A percentile compares a stretch with the other conserved stretches of the same genome.
Evolutionary conservation across 2,329 filamentous ascomycete genomes (phyloP).

Genomic region (Chrysoporthe austroafricana): DNA sequence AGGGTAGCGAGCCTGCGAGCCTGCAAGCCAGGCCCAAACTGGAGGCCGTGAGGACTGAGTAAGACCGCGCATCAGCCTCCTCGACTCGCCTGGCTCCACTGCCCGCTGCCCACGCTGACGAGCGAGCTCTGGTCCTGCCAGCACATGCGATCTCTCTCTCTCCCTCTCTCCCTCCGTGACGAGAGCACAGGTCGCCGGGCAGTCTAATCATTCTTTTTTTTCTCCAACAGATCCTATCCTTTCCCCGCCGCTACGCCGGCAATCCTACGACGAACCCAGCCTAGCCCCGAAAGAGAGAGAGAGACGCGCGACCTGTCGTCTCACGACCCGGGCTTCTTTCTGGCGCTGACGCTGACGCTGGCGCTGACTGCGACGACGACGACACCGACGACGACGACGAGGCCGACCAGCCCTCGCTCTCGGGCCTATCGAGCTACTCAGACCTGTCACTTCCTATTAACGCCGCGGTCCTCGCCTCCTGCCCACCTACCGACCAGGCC

Average conservation of each 20-base stretch:
- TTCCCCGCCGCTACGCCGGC: neutral
- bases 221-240: neutral
- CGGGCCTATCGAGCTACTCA: too few relatives aligned
- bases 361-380: conserved; percentile 7
- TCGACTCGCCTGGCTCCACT: neutral
- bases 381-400: neutral
- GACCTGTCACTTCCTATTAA: neutral
- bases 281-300: neutral
- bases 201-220: neutral
- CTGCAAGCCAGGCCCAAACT: too few relatives aligned
- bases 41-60: neutral
- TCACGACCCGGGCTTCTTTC: neutral
- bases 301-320: neutral
- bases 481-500: neutral
- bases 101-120: neutral
- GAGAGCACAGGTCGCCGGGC: neutral
- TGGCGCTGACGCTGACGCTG: conserved; percentile 7
- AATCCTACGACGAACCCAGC: neutral
- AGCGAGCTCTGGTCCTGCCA: neutral
- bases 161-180: neutral
- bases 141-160: neutral
- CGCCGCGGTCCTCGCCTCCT: neutral
- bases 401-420: too few relatives aligned
- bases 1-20: too few relatives aligned
- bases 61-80: neutral